A percentile compares a stretch with the other conserved stretches of the same genome.
phyloP scores from a whole-genome alignment of 1,284 basidiomycete species.

The Phellopilus nigrolimitatus region DNA sequence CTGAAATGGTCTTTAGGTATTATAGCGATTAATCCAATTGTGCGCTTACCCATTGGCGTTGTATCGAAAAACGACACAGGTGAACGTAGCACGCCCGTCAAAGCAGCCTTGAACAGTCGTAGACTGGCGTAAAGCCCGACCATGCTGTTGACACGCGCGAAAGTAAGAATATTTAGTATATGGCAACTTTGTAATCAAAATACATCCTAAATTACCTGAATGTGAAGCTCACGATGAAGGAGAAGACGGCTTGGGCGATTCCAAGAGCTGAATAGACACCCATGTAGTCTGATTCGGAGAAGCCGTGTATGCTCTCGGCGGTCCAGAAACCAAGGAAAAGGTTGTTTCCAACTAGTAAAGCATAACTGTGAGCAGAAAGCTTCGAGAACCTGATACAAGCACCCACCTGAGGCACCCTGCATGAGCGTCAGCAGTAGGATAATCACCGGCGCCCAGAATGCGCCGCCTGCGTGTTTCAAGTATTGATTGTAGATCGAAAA shows the following conservation, averaged over 20 bases:
- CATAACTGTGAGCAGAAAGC: not conserved
- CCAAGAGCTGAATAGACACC: constrained; percentile 64
- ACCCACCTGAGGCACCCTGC: constrained; percentile 27
- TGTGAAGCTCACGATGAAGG: constrained; percentile 49
- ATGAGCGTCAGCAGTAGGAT: constrained; percentile 21
- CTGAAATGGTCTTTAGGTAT: constrained; percentile 32
- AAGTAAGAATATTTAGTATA: too few species aligned
- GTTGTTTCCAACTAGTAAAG: constrained; percentile 32
- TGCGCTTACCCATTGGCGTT: constrained; percentile 71
- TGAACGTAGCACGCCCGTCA: constrained; percentile 55
- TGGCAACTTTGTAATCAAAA: too few species aligned
- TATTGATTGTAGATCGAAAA: constrained; percentile 51
- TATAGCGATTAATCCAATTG: too few species aligned
- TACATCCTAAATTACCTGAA: constrained; percentile 40
- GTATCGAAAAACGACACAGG: constrained; percentile 80
- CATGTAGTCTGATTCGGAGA: constrained; percentile 59
- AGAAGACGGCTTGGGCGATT: constrained; percentile 49
- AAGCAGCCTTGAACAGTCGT: constrained; percentile 54
- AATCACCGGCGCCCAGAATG: constrained; percentile 23
- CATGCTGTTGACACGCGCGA: constrained; percentile 42
- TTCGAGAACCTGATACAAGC: not conserved
- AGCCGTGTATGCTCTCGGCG: constrained; percentile 36
- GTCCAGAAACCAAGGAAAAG: constrained; percentile 41
- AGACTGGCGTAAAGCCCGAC: constrained; percentile 54
- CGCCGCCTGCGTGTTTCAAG: constrained; percentile 34